phyloP scores from a whole-genome alignment of 2,329 filamentous ascomycete species.

The Arachnopeziza araneosa region DNA sequence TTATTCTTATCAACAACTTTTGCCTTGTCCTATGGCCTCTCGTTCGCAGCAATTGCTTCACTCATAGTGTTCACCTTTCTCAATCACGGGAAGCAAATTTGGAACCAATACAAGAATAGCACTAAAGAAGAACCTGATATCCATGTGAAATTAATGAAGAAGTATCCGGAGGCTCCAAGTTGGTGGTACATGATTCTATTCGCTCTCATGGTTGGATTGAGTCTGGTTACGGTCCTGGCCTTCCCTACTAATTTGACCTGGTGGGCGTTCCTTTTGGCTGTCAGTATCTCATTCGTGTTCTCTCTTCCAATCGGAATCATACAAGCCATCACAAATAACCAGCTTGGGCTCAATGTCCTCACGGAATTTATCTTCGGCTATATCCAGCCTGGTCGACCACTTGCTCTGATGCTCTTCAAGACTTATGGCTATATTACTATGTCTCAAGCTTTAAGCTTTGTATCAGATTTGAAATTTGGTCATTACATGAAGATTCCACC shows the following conservation, averaged over 20 bases:
- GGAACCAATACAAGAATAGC: slow-evolving; percentile 32
- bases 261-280: slow-evolving; percentile 31
- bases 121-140: slow-evolving; percentile 41
- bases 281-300: slow-evolving; percentile 28
- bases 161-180: slow-evolving; percentile 48
- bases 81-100: slow-evolving; percentile 63
- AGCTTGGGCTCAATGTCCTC: slow-evolving; percentile 43
- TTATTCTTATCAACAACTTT: slow-evolving; percentile 70
- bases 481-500: slow-evolving; percentile 55
- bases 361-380: slow-evolving; percentile 47
- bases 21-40: slow-evolving; percentile 62
- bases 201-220: slow-evolving; percentile 41
- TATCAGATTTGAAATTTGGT: slow-evolving; percentile 46
- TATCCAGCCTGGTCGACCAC: slow-evolving; percentile 50
- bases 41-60: slow-evolving; percentile 65
- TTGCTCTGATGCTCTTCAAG: slow-evolving; percentile 77
- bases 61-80: slow-evolving; percentile 63
- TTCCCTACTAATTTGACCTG: slow-evolving; percentile 26
- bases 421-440: slow-evolving; percentile 54
- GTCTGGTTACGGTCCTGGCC: slow-evolving; percentile 14
- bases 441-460: slow-evolving; percentile 42
- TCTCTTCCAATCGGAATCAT: slow-evolving; percentile 34
- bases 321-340: slow-evolving; percentile 42
- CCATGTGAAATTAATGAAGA: slow-evolving; percentile 49
- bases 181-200: slow-evolving; percentile 47